phyloP scores from a whole-genome alignment of 306 rosid species.

The Hippophae tibetana region DNA sequence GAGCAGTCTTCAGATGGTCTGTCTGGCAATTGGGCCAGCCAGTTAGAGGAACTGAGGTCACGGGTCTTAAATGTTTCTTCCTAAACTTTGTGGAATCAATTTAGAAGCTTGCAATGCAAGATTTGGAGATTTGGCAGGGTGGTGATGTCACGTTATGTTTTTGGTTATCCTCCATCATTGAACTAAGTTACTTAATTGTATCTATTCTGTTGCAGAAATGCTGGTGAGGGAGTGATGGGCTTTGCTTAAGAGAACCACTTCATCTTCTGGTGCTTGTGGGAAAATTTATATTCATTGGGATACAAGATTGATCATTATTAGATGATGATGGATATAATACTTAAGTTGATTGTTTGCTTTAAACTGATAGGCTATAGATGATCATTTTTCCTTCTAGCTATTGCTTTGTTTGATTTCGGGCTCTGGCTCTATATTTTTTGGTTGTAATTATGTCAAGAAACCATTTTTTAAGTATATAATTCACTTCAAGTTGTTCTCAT shows the following conservation, averaged over 20 bases:
- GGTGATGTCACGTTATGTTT: constrained; percentile 48
- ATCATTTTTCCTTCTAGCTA: constrained; percentile 15
- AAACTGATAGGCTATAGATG: constrained; percentile 27
- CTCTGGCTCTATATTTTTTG: background rate
- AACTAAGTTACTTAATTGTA: constrained; percentile 56
- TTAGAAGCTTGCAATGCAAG: constrained; percentile 46
- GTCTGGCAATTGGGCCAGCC: constrained; percentile 70
- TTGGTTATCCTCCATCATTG: constrained; percentile 48
- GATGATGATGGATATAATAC: constrained; percentile 9
- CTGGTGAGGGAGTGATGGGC: constrained; percentile 76
- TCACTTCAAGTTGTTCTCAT: no score
- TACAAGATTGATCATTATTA: constrained; percentile 34
- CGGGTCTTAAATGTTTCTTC: constrained; percentile 47
- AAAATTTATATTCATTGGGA: constrained; percentile 43
- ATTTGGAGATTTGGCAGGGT: constrained; percentile 30
- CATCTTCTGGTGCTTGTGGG: constrained; percentile 61
- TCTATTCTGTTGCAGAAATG: constrained; percentile 89
- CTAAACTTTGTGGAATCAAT: constrained; percentile 32
- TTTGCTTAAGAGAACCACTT: constrained; percentile 69
- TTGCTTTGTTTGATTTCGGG: constrained; percentile 1
- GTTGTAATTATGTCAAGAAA: background rate
- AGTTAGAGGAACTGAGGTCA: constrained; percentile 40
- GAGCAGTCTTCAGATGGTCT: constrained; percentile 53
- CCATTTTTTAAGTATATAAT: no score
- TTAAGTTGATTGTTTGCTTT: constrained; percentile 21